Base-by-base conservation (phyloP, 805 yeast genomes). In the Kluyveromyces siamensis region DNA sequence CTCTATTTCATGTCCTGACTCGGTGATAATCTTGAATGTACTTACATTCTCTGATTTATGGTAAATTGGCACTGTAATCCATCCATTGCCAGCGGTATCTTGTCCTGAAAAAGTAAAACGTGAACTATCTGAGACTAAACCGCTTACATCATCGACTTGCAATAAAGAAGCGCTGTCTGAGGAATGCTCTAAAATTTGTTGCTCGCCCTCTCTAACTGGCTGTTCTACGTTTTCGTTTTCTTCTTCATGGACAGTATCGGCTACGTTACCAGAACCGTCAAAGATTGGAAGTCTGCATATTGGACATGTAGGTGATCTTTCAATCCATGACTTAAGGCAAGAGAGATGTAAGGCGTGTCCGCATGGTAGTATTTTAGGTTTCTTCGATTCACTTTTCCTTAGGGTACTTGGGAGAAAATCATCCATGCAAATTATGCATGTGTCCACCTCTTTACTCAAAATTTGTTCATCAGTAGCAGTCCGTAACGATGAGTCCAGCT, bases 381-480 rank as follows among this genome's bases (percentile, higher is more conserved):
- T 71, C 41, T 68, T 67, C 48, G 85, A 72, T 49, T 69, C 69
- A 57, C 57, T 70, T 27, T 43, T 42, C 14, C 37, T 57, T 50
- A 65, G 9, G 44, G 50, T 2, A 59, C 49, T 70, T 1, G 80
- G 60, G 6, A 72, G 64, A 91, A 91, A 84, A 52, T 87, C 96
- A 56, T 93, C 98, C 57, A 96, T 80, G 68, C 99, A 91, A 39
- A 91, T 84, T 52, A 88, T 88, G 67, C 99, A 85, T 25, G 86
- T 61, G 62, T 71, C 68, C 17, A 80, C 73, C 7, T 69, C 76
- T 49, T 86, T 70, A 41, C 86, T 90, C 19, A 59, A 73, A 48
- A 88, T 68, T 46, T 88, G 93, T 27, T 69, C 77, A 11, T 65
- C 71, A 0, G 82, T 70, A 2, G 96, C 95, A 51, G 79, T 75